These are phyloP conservation scores for Medicago arabica DNA, from an alignment of 306 rosid genomes.

Conservation along the genomic window DNA sequence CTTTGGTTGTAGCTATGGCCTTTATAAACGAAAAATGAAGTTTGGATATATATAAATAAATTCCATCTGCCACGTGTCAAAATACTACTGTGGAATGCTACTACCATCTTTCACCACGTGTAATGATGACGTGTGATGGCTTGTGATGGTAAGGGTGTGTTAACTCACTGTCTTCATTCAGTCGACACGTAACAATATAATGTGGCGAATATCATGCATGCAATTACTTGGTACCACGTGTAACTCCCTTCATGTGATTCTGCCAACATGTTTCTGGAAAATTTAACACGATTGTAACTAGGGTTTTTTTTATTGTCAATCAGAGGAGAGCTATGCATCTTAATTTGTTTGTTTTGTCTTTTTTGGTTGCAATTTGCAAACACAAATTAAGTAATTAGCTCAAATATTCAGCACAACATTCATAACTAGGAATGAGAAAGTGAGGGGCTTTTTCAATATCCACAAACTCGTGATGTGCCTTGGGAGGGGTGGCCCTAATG, in stretches of 20 bases:
- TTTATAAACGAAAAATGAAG: background rate
- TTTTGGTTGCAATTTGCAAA: no score
- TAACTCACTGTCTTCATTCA: background rate
- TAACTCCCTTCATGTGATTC: slow-evolving; percentile 3
- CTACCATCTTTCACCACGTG: slow-evolving; percentile 36
- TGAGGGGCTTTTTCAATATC: no score
- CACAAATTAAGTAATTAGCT: no score
- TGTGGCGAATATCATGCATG: slow-evolving; percentile 42
- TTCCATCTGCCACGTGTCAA: slow-evolving; percentile 39
- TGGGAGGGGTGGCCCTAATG: no score
- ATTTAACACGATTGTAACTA: background rate
- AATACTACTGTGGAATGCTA: slow-evolving; percentile 8
- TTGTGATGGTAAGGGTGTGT: slow-evolving; percentile 1
- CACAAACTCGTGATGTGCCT: no score
- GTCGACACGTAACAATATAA: slow-evolving; percentile 25
- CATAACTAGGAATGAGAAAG: no score
- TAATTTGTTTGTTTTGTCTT: no score
- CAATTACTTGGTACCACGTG: slow-evolving; percentile 41
- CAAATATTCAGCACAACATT: no score
- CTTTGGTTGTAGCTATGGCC: background rate
- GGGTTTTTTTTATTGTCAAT: no score
- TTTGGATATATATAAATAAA: background rate
- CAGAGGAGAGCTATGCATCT: no score
- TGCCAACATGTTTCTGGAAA: background rate
- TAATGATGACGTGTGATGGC: slow-evolving; percentile 34